Conservation (phyloP, 345 rosid genomes). For the Crucihimalaya himalaica region DNA sequence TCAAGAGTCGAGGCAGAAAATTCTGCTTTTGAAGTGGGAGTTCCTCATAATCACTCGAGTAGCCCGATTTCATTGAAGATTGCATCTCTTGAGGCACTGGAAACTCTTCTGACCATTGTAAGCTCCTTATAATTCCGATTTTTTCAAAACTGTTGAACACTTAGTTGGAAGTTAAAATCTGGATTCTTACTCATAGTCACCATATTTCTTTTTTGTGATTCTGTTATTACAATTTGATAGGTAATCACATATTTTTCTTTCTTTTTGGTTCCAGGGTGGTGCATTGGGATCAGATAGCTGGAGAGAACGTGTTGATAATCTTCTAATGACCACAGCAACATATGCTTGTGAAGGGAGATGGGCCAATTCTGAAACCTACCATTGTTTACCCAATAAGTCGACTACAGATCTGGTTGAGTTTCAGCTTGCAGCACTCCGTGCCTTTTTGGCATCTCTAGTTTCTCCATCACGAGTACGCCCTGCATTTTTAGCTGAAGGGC, state of each 20-base stretch:
- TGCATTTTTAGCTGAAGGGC: conserved; percentile 58
- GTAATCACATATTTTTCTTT: neutral
- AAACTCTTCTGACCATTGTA: conserved; percentile 80
- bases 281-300: conserved; percentile 63
- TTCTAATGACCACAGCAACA: conserved; percentile 59
- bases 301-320: conserved; percentile 62
- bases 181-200: neutral
- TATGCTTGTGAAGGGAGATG: conserved; percentile 59
- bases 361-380: conserved; percentile 48
- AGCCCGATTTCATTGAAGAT: conserved; percentile 58
- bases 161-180: neutral
- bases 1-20: conserved; percentile 45
- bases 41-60: conserved; percentile 33
- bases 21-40: conserved; percentile 45
- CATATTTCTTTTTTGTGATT: neutral
- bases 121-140: conserved; percentile 22
- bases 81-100: conserved; percentile 77
- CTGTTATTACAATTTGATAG: neutral
- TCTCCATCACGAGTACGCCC: conserved; percentile 66
- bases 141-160: neutral
- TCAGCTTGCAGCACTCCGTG: conserved; percentile 72
- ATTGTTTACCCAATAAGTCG: conserved; percentile 42
- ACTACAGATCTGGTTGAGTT: conserved; percentile 48
- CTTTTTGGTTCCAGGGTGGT: conserved; percentile 59
- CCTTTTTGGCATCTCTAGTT: conserved; percentile 75